A percentile compares a stretch with the other conserved stretches of the same genome.
phyloP scores from a whole-genome alignment of 2,329 filamentous ascomycete genomes.

The Penicillium capsulatum region DNA sequence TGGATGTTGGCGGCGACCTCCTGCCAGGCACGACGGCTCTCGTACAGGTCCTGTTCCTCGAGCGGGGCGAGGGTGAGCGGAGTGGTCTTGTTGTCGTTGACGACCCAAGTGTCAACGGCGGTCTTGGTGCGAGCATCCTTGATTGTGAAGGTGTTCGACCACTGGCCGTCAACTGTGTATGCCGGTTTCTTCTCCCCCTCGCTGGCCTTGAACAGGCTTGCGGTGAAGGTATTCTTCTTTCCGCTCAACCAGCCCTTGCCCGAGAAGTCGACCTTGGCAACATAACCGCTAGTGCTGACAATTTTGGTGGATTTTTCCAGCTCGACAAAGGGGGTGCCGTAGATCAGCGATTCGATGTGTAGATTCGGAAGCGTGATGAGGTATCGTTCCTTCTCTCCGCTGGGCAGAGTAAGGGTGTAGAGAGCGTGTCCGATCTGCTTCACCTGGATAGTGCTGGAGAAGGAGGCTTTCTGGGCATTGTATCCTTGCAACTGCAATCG shows the following conservation, averaged over 20 bases:
- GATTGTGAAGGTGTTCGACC: slow-evolving; percentile 79
- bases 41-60: slow-evolving; percentile 77
- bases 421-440: slow-evolving; percentile 91
- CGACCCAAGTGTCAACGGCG: slow-evolving; percentile 58
- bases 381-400: slow-evolving; percentile 65
- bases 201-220: slow-evolving; percentile 64
- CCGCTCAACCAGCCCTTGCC: slow-evolving; percentile 93
- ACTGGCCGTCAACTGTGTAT: slow-evolving; percentile 80
- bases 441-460: slow-evolving; percentile 88
- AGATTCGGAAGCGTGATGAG: slow-evolving; percentile 86
- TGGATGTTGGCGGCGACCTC: slow-evolving; percentile 78
- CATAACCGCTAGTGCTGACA: slow-evolving; percentile 78
- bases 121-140: slow-evolving; percentile 59
- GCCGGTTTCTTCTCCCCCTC: slow-evolving; percentile 65
- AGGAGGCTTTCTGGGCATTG: slow-evolving; percentile 94
- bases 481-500: slow-evolving; percentile 62
- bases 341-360: slow-evolving; percentile 88
- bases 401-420: slow-evolving; percentile 60
- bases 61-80: slow-evolving; percentile 67
- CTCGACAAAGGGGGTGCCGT: slow-evolving; percentile 74
- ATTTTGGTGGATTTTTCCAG: slow-evolving; percentile 83
- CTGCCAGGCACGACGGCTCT: slow-evolving; percentile 82
- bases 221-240: slow-evolving; percentile 88
- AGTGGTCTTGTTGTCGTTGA: slow-evolving; percentile 56
- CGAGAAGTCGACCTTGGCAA: slow-evolving; percentile 85